These are phyloP conservation scores for Citrus mangshanensis DNA, from an alignment of 345 rosid species.

Conservation along the genomic window DNA sequence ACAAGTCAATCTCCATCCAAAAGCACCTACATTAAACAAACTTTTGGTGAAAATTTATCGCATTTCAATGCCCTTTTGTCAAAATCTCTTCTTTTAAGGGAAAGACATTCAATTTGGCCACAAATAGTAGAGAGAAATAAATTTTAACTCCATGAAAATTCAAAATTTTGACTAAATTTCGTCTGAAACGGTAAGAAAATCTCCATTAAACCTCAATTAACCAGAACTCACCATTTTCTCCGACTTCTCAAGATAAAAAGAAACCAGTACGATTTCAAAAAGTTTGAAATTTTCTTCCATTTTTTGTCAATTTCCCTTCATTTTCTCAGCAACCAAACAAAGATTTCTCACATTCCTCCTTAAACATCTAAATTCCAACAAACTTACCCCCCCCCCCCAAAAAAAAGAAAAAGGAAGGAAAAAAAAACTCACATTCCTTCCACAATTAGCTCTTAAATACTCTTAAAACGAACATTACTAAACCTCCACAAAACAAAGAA, in stretches of 20 bases:
- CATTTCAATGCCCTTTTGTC: background rate
- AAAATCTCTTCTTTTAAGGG: background rate
- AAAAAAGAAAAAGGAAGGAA: background rate
- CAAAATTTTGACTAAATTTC: background rate
- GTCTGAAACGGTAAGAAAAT: background rate
- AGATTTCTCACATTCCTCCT: background rate
- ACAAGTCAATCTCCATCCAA: constrained; percentile 8
- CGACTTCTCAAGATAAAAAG: background rate
- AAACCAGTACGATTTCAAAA: background rate
- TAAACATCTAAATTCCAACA: background rate
- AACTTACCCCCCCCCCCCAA: background rate
- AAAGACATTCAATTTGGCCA: background rate
- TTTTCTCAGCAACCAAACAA: constrained; percentile 8
- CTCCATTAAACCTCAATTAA: background rate
- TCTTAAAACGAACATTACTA: background rate
- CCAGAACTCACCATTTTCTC: background rate
- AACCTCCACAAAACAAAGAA: background rate
- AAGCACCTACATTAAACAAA: background rate
- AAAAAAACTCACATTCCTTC: background rate
- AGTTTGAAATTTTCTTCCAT: background rate
- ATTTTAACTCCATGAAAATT: background rate
- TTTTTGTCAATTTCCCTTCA: background rate
- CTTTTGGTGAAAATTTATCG: background rate
- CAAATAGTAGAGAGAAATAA: background rate
- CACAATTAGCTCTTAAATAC: background rate